Conservation (phyloP, 208 protist species). For the Spongospora subterranea region DNA sequence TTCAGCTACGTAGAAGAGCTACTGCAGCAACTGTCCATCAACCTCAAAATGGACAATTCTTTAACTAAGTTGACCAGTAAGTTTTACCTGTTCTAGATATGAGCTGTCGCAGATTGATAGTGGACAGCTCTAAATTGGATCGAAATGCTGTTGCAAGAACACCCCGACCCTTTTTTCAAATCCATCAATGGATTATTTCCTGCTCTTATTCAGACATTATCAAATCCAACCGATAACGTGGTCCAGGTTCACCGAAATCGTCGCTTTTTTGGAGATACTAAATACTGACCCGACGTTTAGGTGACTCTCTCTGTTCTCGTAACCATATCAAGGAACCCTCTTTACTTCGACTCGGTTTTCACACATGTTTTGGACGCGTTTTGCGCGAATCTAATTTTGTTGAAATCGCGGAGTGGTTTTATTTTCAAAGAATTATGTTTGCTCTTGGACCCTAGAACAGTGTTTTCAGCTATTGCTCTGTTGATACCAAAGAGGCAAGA, state of each 20-base stretch:
- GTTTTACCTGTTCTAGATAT: neutral
- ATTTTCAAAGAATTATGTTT: conserved; percentile 67
- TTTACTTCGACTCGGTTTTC: conserved; percentile 78
- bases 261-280: neutral
- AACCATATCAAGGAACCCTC: conserved; percentile 73
- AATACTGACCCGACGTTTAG: no score
- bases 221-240: conserved; percentile 75
- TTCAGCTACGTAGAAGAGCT: conserved; percentile 3
- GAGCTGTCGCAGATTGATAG: neutral
- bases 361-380: neutral
- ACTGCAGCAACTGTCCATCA: conserved; percentile 50
- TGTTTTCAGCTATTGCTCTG: conserved; percentile 57
- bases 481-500: neutral
- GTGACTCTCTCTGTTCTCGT: neutral
- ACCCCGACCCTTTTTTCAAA: conserved; percentile 70
- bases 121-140: conserved; percentile 75
- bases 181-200: conserved; percentile 63
- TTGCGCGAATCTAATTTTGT: neutral
- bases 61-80: conserved; percentile 70
- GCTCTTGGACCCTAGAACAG: conserved; percentile 61
- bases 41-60: conserved; percentile 68
- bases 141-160: conserved; percentile 77
- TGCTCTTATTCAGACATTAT: conserved; percentile 67
- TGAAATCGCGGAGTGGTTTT: conserved; percentile 58
- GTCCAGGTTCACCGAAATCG: neutral